A percentile compares a stretch with the other conserved stretches of the same genome.
Conservation (phyloP, 2,329 filamentous ascomycete genomes). For the Neofusicoccum kwambonambiense region DNA sequence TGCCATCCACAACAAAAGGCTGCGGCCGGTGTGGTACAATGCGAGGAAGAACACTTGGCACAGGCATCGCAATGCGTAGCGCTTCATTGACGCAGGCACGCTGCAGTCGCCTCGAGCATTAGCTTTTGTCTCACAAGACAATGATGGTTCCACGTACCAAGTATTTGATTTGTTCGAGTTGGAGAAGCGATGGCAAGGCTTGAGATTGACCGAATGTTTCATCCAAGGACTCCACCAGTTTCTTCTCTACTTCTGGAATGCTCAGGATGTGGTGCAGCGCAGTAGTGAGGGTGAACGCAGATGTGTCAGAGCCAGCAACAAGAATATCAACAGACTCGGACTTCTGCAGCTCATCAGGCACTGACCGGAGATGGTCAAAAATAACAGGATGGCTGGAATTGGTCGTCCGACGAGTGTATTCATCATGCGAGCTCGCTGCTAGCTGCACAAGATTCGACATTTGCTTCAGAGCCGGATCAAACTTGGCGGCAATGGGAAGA, state of each 20-base stretch:
- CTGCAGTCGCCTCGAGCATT: not conserved
- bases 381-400: not conserved
- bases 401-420: not conserved
- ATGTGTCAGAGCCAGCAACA: conserved; percentile 39
- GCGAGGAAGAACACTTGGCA: not conserved
- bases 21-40: not conserved
- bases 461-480: not conserved
- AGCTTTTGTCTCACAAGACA: not conserved
- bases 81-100: not conserved
- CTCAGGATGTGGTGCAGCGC: conserved; percentile 39
- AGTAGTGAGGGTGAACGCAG: conserved; percentile 35
- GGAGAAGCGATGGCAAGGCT: not conserved
- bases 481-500: not conserved
- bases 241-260: conserved; percentile 23
- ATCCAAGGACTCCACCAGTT: conserved; percentile 17
- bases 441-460: not conserved
- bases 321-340: not conserved
- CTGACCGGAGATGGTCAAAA: not conserved
- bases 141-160: not conserved
- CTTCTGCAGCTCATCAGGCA: not conserved
- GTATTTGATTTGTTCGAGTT: not conserved
- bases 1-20: not conserved
- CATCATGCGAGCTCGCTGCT: not conserved
- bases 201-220: not conserved
- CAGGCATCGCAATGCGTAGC: not conserved